Evolutionary conservation across 1,284 basidiomycete genomes (phyloP), one percentile per base, ranked within the genome.

Genomic region (Filobasidium uniguttulatum): DNA sequence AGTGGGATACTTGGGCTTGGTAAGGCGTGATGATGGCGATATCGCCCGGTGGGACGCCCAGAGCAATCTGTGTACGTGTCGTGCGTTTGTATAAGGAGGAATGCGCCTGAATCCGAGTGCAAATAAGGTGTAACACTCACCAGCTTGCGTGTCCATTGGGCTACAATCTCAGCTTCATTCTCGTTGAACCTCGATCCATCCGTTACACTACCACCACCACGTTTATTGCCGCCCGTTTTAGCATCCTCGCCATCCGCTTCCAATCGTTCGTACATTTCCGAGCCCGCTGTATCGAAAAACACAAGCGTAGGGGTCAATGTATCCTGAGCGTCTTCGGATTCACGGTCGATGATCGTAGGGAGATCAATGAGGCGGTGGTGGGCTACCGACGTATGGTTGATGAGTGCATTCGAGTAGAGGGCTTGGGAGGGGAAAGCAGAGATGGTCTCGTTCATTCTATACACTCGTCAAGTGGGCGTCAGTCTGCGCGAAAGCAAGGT

Each of bases 21-120:
- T 94, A 94, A 76, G 94, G 91, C 3, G 89, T 86, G 53, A 98
- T 83, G 46, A 98, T 75, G 1, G 87, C 86, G 49, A 98, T 87
- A 59, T 91, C 83, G 0, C 69, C 69, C 0, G 86, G 75, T 0
- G 73, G 63, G 1, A 98, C 68, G 0, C 89, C 87, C 3, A 75
- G 73, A 5, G 66, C 67, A n/a, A 83, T 71, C 86, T 89, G 56
- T 44, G 25, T 17, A 15, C 52, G 40, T 2, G 15, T 33, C 5
- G 30, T n/a, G n/a, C n/a, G n/a, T n/a, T n/a, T 34, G 15, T 15
- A 19, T 19, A 10, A 10, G 19, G 3, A 10, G 15, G 15, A 34
- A 38, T 20, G 14, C 2, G 15, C 36, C 40, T 26, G 25, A 20
- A 28, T 26, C 5, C 14, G 19, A 31, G 8, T 22, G 17, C 15